A percentile compares a stretch with the other conserved stretches of the same genome.
Evolutionary conservation across 1,139 yeast species (phyloP).

Genomic region (Lodderomyces theae): DNA sequence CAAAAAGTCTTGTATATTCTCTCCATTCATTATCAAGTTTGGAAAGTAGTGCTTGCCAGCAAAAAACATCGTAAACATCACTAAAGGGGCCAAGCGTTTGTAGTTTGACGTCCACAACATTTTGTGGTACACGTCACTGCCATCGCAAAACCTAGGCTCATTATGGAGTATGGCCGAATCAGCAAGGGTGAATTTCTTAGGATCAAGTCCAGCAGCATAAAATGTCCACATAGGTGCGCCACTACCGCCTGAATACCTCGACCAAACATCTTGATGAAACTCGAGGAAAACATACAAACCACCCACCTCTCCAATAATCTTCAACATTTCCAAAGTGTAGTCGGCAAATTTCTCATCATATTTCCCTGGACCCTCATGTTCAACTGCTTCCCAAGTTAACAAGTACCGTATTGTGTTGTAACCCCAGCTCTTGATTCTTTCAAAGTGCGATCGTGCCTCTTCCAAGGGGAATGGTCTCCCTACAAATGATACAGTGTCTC

Average conservation of each 20-base stretch:
- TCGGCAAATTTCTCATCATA: conserved; percentile 78
- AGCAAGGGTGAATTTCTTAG: conserved; percentile 59
- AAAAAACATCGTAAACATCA: conserved; percentile 85
- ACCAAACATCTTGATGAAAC: conserved; percentile 96
- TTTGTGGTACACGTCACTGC: conserved; percentile 56
- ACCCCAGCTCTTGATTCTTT: conserved; percentile 75
- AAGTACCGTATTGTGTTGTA: conserved; percentile 75
- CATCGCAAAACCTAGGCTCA: conserved; percentile 31
- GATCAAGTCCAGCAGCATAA: conserved; percentile 91
- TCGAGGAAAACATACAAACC: conserved; percentile 83
- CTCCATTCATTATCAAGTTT: conserved; percentile 62
- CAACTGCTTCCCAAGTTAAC: conserved; percentile 90
- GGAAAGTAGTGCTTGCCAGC: conserved; percentile 75
- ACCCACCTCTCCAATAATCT: conserved; percentile 56
- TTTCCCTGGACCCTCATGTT: conserved; percentile 81
- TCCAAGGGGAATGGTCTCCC: conserved; percentile 77
- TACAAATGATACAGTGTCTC: conserved; percentile 72
- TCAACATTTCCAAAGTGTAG: conserved; percentile 62
- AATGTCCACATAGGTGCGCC: conserved; percentile 97
- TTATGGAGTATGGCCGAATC: conserved; percentile 80
- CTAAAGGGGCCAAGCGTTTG: conserved; percentile 67
- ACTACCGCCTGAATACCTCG: conserved; percentile 86
- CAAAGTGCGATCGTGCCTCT: conserved; percentile 69
- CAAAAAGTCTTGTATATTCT: conserved; percentile 74
- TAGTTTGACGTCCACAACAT: conserved; percentile 96